Conservation (phyloP, 2,329 filamentous ascomycete species). For the Diaporthe longicolla region DNA sequence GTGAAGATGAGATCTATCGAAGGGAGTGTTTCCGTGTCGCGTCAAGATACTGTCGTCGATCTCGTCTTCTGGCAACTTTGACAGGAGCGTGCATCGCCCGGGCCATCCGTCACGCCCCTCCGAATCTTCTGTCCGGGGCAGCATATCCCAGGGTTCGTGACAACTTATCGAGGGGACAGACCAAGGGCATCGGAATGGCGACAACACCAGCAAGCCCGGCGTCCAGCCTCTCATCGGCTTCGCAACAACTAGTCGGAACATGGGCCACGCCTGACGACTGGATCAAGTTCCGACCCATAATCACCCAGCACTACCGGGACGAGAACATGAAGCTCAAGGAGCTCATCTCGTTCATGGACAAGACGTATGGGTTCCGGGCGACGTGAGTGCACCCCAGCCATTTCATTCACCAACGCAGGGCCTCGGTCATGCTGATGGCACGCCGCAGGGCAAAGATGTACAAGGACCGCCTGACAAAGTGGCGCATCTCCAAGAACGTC, state of each 20-base stretch:
- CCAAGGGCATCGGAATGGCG: neutral
- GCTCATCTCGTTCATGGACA: slow-evolving; percentile 38
- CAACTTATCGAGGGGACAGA: neutral
- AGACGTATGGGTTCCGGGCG: slow-evolving; percentile 33
- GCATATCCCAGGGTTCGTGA: neutral
- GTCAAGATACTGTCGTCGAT: neutral
- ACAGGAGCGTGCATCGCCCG: neutral
- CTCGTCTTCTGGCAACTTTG: neutral
- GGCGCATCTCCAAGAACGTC: slow-evolving; percentile 37
- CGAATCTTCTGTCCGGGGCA: neutral
- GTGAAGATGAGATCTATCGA: slow-evolving; percentile 11
- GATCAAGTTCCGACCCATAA: slow-evolving; percentile 31
- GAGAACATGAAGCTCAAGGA: slow-evolving; percentile 39
- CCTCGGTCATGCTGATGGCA: neutral
- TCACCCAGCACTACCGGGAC: slow-evolving; percentile 35
- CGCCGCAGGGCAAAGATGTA: slow-evolving; percentile 32
- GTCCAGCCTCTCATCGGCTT: neutral
- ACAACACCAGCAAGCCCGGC: slow-evolving; percentile 17
- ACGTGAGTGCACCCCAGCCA: slow-evolving; percentile 18
- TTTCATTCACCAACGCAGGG: neutral
- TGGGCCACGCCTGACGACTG: slow-evolving; percentile 36
- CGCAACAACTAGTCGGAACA: slow-evolving; percentile 1
- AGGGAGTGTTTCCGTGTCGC: neutral
- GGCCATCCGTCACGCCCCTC: neutral
- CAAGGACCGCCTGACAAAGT: slow-evolving; percentile 35